Evolutionary conservation across 2,329 filamentous ascomycete genomes (phyloP), one percentile per base, ranked within the genome.

Genomic region (Aspergillus flavus): DNA sequence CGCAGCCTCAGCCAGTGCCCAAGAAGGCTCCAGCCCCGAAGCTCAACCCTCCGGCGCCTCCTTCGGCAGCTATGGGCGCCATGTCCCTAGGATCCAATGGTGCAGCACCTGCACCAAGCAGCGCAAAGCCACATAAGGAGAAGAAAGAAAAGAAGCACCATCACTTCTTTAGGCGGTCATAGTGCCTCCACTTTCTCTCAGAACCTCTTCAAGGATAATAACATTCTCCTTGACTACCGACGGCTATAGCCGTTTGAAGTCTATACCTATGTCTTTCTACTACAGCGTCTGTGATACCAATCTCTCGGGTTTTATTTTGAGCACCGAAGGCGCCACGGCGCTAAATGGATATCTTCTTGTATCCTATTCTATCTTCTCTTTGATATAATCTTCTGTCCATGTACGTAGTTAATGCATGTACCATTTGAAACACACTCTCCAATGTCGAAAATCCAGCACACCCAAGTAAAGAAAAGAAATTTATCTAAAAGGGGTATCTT

Each of bases 91-190:
- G 76, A 60, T 72, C 71, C 46, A 73, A 63, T 16, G 46, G 41
- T 36, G 53, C 56, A 23, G 45, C 71, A 55, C 68, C 69, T 16
- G 53, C 66, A 32, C 58, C 65, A 19, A 58, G 62, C 14, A 59
- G 66, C 61, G 68, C 68, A 46, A 74, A 73, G 67, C 71, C 67
- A 10, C 78, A 68, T 73, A 79, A 68, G 68, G 82, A 85, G 82
- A 67, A 81, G 55, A 75, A 76, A 61, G 67, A 78, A 57, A 80
- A 83, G 77, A 87, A 88, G 79, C 86, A 34, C 9, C 32, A 85
- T 71, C 83, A 85, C 69, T 85, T 86, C 72, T 86, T 86, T 72
- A 74, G 76, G 65, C 78, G 69, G 64, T 34, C 34, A 54, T 58
- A 48, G 10, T n/a, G 9, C 41, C 43, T 59, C 41, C 16, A n/a